phyloP scores from a whole-genome alignment of 108 stramenopile species.

The Cyclotella cryptica region DNA sequence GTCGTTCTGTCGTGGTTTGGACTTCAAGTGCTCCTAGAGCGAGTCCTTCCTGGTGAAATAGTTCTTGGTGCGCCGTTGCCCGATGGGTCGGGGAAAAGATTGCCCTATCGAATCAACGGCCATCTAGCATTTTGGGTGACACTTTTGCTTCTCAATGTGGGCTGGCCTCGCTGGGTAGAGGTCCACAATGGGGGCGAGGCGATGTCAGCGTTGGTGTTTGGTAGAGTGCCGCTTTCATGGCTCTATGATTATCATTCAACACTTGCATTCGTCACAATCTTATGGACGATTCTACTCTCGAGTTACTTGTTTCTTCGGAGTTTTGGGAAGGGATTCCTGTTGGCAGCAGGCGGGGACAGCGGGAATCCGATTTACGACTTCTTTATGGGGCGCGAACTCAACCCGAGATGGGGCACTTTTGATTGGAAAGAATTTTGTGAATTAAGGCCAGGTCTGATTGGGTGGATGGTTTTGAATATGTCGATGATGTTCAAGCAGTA shows the following conservation, averaged over 20 bases:
- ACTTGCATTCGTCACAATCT: slow-evolving; percentile 71
- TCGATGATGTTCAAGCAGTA: slow-evolving; percentile 87
- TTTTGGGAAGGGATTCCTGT: slow-evolving; percentile 62
- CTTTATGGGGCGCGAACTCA: slow-evolving; percentile 97
- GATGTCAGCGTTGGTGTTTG: slow-evolving; percentile 49
- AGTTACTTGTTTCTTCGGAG: slow-evolving; percentile 80
- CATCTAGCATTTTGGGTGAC: slow-evolving; percentile 95
- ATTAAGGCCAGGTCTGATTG: slow-evolving; percentile 94
- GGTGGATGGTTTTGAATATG: slow-evolving; percentile 92
- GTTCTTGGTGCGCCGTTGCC: slow-evolving; percentile 80
- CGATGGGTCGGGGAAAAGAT: slow-evolving; percentile 51
- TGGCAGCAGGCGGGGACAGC: slow-evolving; percentile 88
- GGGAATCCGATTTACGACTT: slow-evolving; percentile 92
- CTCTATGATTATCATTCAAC: slow-evolving; percentile 82
- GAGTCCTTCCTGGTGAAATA: slow-evolving; percentile 81
- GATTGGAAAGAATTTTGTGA: slow-evolving; percentile 99
- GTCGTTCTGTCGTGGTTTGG: slow-evolving; percentile 81
- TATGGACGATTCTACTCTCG: slow-evolving; percentile 65
- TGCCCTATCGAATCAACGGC: slow-evolving; percentile 93
- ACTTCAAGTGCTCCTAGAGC: slow-evolving; percentile 88
- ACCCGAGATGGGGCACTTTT: slow-evolving; percentile 89
- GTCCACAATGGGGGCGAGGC: slow-evolving; percentile 16
- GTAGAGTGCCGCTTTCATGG: slow-evolving; percentile 66
- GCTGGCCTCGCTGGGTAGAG: slow-evolving; percentile 54
- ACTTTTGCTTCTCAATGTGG: slow-evolving; percentile 60